Base-by-base conservation (phyloP, 2,329 filamentous ascomycete genomes). In the Aspergillus vadensis region DNA sequence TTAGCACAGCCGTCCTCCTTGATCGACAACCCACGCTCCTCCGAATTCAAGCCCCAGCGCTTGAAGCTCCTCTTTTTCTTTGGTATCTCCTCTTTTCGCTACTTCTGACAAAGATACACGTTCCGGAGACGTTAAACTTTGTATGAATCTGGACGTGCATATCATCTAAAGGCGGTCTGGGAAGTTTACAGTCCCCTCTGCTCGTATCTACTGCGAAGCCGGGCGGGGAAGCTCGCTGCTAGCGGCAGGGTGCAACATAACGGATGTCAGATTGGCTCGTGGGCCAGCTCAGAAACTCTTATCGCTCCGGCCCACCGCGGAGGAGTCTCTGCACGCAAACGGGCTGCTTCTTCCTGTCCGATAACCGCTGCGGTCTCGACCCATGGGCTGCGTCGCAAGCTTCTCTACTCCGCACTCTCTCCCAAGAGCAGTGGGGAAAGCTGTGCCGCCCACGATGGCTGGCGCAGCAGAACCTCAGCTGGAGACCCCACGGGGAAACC, bases 21-120 rank as follows among this genome's bases (percentile, higher is more conserved):
- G 64, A 65, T 65, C 58, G 56, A 59, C 62, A 43, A 23, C 47
- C 41, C 44, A 55, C 32, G 32, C 30, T 55, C 49, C 36, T 55
- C 49, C 36, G 58, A 32, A 58, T 61, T 64, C 60, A 58, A 63
- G 60, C 49, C 55, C 55, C 54, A 43, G 41, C 39, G 44, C 50
- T 50, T 55, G 52, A 44, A 44, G 47, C n/a, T 47, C 53, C 30
- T n/a, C 53, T 30, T 6, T 36, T 2, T 36, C 6, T 27, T 1
- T 27, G 25, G 25, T 27, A 27, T 2, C 32, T 47, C 53, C 43
- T 23, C 53, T 43, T 21, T 17, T 55, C 39, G 21, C 38, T 44
- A 27, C 36, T 55, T 23, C 23, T 27, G 21, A 25, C 43, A 30
- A 50, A 21, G 39, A 39, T 43, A 27, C 53, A 19, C 25, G 27